phyloP scores from a whole-genome alignment of 2,329 filamentous ascomycete species.

The Phialocephala subalpina region DNA sequence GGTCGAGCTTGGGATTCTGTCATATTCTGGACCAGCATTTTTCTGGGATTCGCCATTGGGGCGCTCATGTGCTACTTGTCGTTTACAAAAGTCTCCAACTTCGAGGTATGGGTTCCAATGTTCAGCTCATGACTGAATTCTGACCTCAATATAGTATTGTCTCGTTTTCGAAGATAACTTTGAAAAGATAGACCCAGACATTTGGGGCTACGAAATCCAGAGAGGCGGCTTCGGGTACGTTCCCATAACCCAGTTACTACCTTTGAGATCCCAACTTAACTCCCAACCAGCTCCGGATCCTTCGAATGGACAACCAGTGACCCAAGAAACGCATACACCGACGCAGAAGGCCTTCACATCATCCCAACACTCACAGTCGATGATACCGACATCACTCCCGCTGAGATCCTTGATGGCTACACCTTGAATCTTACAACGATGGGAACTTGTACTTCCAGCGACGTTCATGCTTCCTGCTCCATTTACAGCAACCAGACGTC shows the following conservation, averaged over 20 bases:
- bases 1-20: constrained; percentile 21
- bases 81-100: constrained; percentile 19
- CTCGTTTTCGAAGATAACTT: constrained; percentile 58
- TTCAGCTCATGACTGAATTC: not conserved
- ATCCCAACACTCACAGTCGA: constrained; percentile 57
- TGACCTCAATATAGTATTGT: constrained; percentile 53
- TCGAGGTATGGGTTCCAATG: constrained; percentile 6
- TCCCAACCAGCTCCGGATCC: constrained; percentile 47
- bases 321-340: constrained; percentile 54
- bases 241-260: not conserved
- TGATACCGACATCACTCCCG: constrained; percentile 47
- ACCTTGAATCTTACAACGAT: constrained; percentile 68
- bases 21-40: constrained; percentile 20
- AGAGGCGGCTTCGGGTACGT: constrained; percentile 39
- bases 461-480: constrained; percentile 65
- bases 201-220: constrained; percentile 56
- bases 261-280: not conserved
- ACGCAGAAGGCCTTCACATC: constrained; percentile 57
- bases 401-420: constrained; percentile 49
- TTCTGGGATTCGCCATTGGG: constrained; percentile 20
- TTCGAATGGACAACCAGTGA: constrained; percentile 63
- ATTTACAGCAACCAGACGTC: constrained; percentile 79
- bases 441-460: constrained; percentile 70
- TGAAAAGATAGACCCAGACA: constrained; percentile 46
- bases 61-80: constrained; percentile 23